A percentile compares a stretch with the other conserved stretches of the same genome.
These are phyloP conservation scores for Phellinidium pouzarii DNA, from an alignment of 1,284 basidiomycete species.

Conservation along the genomic window DNA sequence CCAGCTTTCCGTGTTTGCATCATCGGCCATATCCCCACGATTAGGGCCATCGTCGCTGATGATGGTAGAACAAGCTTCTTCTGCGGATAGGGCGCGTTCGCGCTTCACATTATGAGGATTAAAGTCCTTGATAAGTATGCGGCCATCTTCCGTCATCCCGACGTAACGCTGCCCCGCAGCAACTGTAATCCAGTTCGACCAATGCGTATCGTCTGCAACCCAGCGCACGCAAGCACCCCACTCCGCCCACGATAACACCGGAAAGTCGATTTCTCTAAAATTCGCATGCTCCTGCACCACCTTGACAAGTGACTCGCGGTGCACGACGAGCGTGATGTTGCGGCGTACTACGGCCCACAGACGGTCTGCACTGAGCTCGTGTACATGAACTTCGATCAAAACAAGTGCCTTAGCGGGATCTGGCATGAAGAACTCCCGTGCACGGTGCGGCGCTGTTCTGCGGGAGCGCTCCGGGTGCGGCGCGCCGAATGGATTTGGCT, in stretches of 20 bases:
- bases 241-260: conserved; percentile 29
- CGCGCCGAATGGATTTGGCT: conserved; percentile 37
- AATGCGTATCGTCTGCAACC: conserved; percentile 32
- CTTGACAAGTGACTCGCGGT: conserved; percentile 31
- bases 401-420: conserved; percentile 33
- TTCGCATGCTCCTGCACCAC: conserved; percentile 13
- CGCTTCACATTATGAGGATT: conserved; percentile 30
- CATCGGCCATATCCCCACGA: too few species aligned
- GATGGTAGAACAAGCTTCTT: too few species aligned
- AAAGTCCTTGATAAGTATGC: conserved; percentile 36
- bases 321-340: conserved; percentile 34
- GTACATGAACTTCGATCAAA: conserved; percentile 32
- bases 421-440: conserved; percentile 28
- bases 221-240: conserved; percentile 43
- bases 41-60: too few species aligned
- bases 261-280: neutral
- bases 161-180: conserved; percentile 41
- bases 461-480: conserved; percentile 8
- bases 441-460: conserved; percentile 1
- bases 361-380: conserved; percentile 22
- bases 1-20: neutral
- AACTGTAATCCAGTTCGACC: conserved; percentile 43
- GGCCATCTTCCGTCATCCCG: conserved; percentile 20
- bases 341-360: conserved; percentile 17
- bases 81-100: neutral